Percentiles rank a stretch among this genome's conserved stretches.
phyloP scores from a whole-genome alignment of 805 yeast species.

The Candida corydali region DNA sequence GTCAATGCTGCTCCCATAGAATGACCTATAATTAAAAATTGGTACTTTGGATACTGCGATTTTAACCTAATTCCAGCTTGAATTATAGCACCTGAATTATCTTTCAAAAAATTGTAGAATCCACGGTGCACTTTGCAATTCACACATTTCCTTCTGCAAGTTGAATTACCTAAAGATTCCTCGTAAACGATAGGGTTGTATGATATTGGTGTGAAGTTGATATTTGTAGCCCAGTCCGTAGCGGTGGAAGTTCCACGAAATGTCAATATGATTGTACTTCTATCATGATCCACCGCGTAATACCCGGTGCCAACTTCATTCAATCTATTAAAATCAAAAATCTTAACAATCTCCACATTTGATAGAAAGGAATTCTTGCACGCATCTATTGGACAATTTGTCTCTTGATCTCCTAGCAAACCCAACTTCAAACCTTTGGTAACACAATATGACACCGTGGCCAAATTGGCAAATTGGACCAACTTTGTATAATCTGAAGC shows the following conservation, averaged over 20 bases:
- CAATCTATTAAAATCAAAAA: slow-evolving; percentile 38
- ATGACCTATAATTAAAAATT: slow-evolving; percentile 61
- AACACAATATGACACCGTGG: slow-evolving; percentile 36
- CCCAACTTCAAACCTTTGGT: slow-evolving; percentile 25
- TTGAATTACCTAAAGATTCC: slow-evolving; percentile 5
- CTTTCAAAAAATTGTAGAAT: slow-evolving; percentile 44
- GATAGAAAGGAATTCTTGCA: slow-evolving; percentile 19
- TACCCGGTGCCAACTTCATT: slow-evolving; percentile 53
- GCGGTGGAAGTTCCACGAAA: slow-evolving; percentile 63
- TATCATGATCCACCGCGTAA: slow-evolving; percentile 45
- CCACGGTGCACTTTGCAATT: slow-evolving; percentile 65
- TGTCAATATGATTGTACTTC: slow-evolving; percentile 42
- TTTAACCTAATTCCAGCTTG: slow-evolving; percentile 29
- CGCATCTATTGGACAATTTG: slow-evolving; percentile 20
- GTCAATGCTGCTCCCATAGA: slow-evolving; percentile 77
- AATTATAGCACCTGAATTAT: slow-evolving; percentile 36
- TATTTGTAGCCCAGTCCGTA: slow-evolving; percentile 61
- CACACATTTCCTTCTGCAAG: slow-evolving; percentile 30
- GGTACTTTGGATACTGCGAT: slow-evolving; percentile 42
- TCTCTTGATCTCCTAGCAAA: slow-evolving; percentile 15
- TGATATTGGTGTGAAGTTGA: slow-evolving; percentile 41
- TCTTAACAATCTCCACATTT: slow-evolving; percentile 32
- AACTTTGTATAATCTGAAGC: slow-evolving; percentile 18
- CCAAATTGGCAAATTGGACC: slow-evolving; percentile 28
- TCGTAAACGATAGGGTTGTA: slow-evolving; percentile 38